Evolutionary conservation across 331 rosid genomes (phyloP), one percentile per base, ranked within the genome.

Genomic region (Ulmus americana): DNA sequence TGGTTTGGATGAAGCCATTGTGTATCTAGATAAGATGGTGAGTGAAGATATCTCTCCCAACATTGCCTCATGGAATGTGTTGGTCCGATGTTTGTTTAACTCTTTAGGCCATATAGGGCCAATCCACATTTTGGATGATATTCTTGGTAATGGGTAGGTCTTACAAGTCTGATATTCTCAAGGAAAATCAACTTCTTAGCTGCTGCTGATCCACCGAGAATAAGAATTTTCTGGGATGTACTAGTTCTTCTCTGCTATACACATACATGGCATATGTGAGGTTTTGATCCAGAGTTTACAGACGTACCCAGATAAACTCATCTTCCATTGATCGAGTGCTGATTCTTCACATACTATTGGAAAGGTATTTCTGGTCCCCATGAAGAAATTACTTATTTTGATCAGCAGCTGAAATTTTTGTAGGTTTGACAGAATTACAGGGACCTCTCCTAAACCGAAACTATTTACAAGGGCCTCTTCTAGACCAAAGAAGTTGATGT

Each of bases 71-170:
- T 92, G 97, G 98, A 55, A 83, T 79, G 84, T 72, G 64, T 74
- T 92, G 28, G 86, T 92, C 54, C 83, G 71, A 65, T 82, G 86
- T 70, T 80, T 86, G 66, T 89, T 92, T 68, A 71, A 77, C 90
- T 70, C 74, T 71, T 77, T 86, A 70, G 94, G 88, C 70, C 95
- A 91, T 75, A 70, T 84, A 62, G 84, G 92, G 73, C 92, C 97
- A 45, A 76, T 86, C 42, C 78, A 86, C 73, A 71, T 88, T 76
- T 64, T 88, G 65, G 95, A 86, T 64, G 80, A 84, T 65, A 79
- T 91, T 28, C 54, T 88, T 74, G 70, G 68, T 39, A 76, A 79
- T 22, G 55, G 72, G 70, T 77, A 66, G 67, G 22, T 10, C 42
- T 69, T 13, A 0, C 22, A 38, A 42, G 59, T 45, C 64, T 59